Conservation (phyloP, 2,329 filamentous ascomycete genomes). For the Chaetomiaceae sp. region DNA sequence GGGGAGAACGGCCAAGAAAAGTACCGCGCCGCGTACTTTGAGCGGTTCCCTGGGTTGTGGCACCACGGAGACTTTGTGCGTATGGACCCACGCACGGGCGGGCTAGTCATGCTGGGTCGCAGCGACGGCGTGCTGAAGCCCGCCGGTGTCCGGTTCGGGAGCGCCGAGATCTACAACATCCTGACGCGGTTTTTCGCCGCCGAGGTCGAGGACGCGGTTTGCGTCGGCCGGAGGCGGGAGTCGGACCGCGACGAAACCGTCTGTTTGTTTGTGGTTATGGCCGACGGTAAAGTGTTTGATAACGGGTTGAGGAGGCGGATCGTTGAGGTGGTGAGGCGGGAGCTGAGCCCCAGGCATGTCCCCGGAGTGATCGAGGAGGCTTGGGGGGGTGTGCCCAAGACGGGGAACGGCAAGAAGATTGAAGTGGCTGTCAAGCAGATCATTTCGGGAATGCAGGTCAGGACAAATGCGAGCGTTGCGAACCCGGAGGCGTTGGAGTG, state of each 20-base stretch:
- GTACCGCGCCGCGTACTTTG: constrained; percentile 83
- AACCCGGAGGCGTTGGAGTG: constrained; percentile 85
- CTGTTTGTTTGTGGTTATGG: constrained; percentile 81
- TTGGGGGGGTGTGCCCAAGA: constrained; percentile 74
- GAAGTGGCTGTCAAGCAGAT: constrained; percentile 97
- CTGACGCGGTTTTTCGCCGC: constrained; percentile 74
- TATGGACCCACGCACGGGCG: constrained; percentile 60
- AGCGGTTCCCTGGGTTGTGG: constrained; percentile 75
- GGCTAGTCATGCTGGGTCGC: constrained; percentile 84
- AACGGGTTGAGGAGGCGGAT: constrained; percentile 60
- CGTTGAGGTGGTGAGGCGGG: constrained; percentile 63
- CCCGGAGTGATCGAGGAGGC: constrained; percentile 71
- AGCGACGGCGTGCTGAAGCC: constrained; percentile 94
- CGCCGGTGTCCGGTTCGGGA: constrained; percentile 84
- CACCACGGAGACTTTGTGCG: constrained; percentile 91
- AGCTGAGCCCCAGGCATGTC: constrained; percentile 85
- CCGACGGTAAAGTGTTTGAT: constrained; percentile 51
- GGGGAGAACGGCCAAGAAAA: constrained; percentile 66
- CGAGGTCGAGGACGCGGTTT: constrained; percentile 80
- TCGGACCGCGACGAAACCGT: constrained; percentile 80
- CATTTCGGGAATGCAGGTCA: constrained; percentile 77
- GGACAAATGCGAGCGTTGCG: constrained; percentile 88
- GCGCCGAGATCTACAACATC: constrained; percentile 95
- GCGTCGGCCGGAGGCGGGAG: constrained; percentile 70
- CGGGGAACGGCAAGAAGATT: constrained; percentile 94